Percentiles rank a stretch among this genome's conserved stretches.
These are phyloP conservation scores for Gossypium longicalyx DNA, from an alignment of 345 rosid species.

Conservation along the genomic window DNA sequence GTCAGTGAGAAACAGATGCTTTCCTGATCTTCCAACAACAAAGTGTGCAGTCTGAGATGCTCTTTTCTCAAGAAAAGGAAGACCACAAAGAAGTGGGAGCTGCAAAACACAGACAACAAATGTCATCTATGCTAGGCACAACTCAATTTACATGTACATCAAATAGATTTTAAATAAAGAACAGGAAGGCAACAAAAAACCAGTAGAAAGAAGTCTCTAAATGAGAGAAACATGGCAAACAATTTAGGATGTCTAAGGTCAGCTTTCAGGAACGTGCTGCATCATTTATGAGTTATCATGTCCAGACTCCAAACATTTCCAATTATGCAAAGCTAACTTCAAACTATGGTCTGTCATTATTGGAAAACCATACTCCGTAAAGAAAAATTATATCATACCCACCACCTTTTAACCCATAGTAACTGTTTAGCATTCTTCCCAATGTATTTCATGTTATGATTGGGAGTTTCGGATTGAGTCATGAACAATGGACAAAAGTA, in stretches of 20 bases:
- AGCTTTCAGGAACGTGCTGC: neutral
- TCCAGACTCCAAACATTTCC: neutral
- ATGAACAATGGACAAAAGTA: no score
- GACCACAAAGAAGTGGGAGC: constrained; percentile 93
- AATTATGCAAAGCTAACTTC: constrained; percentile 3
- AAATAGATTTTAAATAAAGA: neutral
- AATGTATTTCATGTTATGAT: neutral
- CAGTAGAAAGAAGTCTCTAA: neutral
- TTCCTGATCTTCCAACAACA: constrained; percentile 85
- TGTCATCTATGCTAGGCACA: neutral
- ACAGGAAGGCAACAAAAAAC: neutral
- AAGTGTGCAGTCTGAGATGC: constrained; percentile 87
- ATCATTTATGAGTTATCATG: constrained; percentile 10
- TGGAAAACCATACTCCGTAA: neutral
- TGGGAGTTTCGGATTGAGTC: no score
- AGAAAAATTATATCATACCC: neutral
- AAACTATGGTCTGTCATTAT: neutral
- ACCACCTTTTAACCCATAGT: neutral
- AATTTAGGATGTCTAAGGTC: neutral
- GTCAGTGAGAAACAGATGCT: constrained; percentile 87
- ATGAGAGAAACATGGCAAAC: neutral
- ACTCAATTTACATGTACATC: neutral
- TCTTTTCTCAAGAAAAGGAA: constrained; percentile 81
- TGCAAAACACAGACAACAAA: constrained; percentile 25
- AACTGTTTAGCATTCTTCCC: neutral